Evolutionary conservation across 148 eudicot genomes (phyloP).

Genomic region (Simmondsia chinensis): DNA sequence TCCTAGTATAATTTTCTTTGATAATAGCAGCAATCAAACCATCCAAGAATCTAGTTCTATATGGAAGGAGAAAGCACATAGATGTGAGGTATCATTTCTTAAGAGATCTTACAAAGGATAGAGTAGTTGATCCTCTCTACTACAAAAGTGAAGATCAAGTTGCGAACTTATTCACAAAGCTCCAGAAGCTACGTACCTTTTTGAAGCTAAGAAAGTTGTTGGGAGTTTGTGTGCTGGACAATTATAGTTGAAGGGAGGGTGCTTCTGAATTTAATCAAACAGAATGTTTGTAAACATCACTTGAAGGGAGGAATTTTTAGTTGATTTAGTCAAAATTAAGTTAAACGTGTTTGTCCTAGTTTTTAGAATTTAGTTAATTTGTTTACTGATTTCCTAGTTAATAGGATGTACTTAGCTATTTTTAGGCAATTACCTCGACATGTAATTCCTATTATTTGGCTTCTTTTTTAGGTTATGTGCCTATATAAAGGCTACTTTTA

Average conservation of each 20-base stretch:
- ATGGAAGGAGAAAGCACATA: slow-evolving; percentile 10
- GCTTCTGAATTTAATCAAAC: no score
- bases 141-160: slow-evolving; percentile 2
- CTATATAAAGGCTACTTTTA: no score
- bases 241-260: slow-evolving; percentile 10
- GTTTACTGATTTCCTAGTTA: no score
- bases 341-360: no score
- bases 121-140: not conserved
- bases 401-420: no score
- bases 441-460: no score
- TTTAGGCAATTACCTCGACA: no score
- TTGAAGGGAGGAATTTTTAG: no score
- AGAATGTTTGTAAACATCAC: no score
- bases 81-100: slow-evolving; percentile 10
- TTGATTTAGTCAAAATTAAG: no score
- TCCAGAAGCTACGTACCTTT: not conserved
- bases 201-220: slow-evolving; percentile 3
- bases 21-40: slow-evolving; percentile 5
- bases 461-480: no score
- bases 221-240: slow-evolving; percentile 4
- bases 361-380: no score
- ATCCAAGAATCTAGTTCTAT: slow-evolving; percentile 1
- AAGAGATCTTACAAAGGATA: not conserved
- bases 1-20: slow-evolving; percentile 3
- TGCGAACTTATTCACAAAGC: slow-evolving; percentile 4